Conservation (phyloP, 2,329 filamentous ascomycete genomes). For the Thielaviopsis euricoi region DNA sequence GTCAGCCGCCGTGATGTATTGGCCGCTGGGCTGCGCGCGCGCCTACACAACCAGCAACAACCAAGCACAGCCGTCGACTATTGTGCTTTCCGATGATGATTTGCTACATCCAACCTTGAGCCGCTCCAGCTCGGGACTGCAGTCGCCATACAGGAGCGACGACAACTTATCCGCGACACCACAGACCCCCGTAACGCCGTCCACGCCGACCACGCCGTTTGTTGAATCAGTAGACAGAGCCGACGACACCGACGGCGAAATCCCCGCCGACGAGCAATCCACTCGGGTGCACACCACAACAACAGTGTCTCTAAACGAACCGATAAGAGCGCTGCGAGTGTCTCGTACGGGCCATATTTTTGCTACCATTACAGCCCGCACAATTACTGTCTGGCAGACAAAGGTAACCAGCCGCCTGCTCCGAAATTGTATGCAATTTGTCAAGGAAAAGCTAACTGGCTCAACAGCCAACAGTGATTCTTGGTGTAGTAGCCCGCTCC, state of each 20-base stretch:
- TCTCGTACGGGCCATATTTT: conserved; percentile 71
- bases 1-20: conserved; percentile 48
- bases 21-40: conserved; percentile 71
- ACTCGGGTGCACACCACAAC: conserved; percentile 12
- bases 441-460: conserved; percentile 7
- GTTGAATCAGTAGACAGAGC: conserved; percentile 41
- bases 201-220: conserved; percentile 39
- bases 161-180: conserved; percentile 17
- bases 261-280: not conserved
- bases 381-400: conserved; percentile 91
- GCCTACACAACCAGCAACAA: conserved; percentile 65
- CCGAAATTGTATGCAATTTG: no score
- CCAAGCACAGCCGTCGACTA: conserved; percentile 31
- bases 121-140: conserved; percentile 4
- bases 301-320: conserved; percentile 29
- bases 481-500: conserved; percentile 75
- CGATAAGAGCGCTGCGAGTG: conserved; percentile 57
- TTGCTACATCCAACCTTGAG: conserved; percentile 18
- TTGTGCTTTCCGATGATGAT: conserved; percentile 37
- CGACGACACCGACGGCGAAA: conserved; percentile 19
- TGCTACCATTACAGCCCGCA: conserved; percentile 69
- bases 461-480: conserved; percentile 63
- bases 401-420: conserved; percentile 45
- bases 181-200: conserved; percentile 35
- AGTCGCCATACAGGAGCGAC: conserved; percentile 8